Evolutionary conservation across 805 yeast species (phyloP), one percentile per base, ranked within the genome.

Genomic region (Suhomyces tanzawaensis): DNA sequence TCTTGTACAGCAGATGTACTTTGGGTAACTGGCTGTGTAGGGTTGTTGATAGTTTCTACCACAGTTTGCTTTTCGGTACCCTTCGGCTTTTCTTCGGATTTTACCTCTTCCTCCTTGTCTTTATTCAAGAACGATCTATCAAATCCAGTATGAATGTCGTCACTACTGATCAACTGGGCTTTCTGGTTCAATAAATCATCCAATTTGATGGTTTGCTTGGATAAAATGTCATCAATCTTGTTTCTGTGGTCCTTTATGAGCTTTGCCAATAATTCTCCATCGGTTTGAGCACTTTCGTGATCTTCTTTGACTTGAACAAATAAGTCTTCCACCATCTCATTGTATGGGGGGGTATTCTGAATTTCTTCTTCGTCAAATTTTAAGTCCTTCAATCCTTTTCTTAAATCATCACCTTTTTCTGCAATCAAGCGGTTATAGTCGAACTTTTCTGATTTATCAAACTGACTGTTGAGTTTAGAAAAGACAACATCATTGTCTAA

Each of bases 291-390:
- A 36, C 76, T 75, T 19, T 67, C 66, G 15, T 71, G 74, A 51
- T 87, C 93, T 13, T 71, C 75, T 32, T 71, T 76, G 46, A 90
- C 69, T 57, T 88, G 96, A n/a, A 74, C 74, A 49, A 91, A 76
- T 51, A 95, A 71, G 58, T 88, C 95, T 58, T 85, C 95, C 34
- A 91, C 79, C 97, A 91, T 90, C 53, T 89, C 97, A 55, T 83
- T 85, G 56, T 86, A 90, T 2, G 89, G 76, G 16, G 89, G 77
- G 3, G 73, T 60, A 39, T 66, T 68, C 18, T 67, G 69, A 32
- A 58, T 51, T 41, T 67, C 74, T 27, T 61, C 66, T 6, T 44
- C 40, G 13, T 59, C 64, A 34, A 67, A 67, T 12, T 36, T 39
- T 46, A 69, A 62, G 45, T 68, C 73, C 29, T 49, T 56, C 37